Evolutionary conservation across 2,329 filamentous ascomycete genomes (phyloP).

Genomic region (Colletotrichum sp.): DNA sequence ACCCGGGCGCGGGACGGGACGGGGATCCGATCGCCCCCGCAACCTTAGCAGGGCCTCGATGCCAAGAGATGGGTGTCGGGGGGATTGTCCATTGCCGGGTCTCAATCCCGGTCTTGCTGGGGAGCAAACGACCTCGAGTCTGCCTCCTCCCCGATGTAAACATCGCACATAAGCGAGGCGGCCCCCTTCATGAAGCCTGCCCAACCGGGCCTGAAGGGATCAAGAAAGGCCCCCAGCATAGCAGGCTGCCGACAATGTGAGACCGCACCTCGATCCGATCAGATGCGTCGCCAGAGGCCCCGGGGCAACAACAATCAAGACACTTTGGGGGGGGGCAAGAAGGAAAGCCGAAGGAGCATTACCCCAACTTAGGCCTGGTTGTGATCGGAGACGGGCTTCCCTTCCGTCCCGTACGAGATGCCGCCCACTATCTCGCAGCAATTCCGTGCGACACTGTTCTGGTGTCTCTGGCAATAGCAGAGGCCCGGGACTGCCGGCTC

Average conservation of each 20-base stretch:
- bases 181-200: neutral
- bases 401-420: neutral
- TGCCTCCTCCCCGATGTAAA: neutral
- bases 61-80: neutral
- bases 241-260: neutral
- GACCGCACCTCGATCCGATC: neutral
- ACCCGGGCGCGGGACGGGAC: neutral
- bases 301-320: neutral
- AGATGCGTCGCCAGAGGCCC: neutral
- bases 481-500: neutral
- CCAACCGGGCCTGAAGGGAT: neutral
- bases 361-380: neutral
- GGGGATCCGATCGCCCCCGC: neutral
- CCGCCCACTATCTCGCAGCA: neutral
- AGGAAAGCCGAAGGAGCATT: neutral
- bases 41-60: neutral
- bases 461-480: neutral
- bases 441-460: neutral
- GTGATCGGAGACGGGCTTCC: neutral
- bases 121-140: neutral
- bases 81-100: neutral
- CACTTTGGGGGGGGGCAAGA: neutral
- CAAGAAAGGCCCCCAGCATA: neutral
- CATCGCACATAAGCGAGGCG: neutral
- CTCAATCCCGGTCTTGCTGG: neutral